Percentiles rank a stretch among this genome's conserved stretches.
Evolutionary conservation across 1,139 yeast genomes (phyloP).

Genomic region (Pichia sp.): DNA sequence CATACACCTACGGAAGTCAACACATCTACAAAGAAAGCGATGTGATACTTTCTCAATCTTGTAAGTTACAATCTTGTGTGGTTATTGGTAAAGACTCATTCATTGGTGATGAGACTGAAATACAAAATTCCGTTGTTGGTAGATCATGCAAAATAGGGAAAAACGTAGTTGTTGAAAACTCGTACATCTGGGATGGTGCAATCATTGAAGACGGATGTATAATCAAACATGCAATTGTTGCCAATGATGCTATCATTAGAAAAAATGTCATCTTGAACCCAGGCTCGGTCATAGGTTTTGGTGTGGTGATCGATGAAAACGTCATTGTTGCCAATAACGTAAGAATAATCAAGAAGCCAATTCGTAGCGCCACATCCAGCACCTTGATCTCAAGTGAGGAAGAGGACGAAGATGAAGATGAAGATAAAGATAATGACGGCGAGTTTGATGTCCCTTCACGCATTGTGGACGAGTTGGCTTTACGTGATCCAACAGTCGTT

Average conservation of each 20-base stretch:
- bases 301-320: constrained; percentile 58
- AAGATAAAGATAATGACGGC: constrained; percentile 1
- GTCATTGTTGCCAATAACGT: constrained; percentile 45
- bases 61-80: constrained; percentile 70
- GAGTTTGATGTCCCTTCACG: constrained; percentile 4
- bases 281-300: constrained; percentile 79
- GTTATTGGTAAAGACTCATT: constrained; percentile 72
- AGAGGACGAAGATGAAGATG: constrained; percentile 6
- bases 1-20: constrained; percentile 73
- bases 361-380: constrained; percentile 29
- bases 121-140: constrained; percentile 74
- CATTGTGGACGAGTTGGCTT: neutral
- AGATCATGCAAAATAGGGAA: constrained; percentile 80
- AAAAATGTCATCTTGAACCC: constrained; percentile 47
- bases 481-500: constrained; percentile 27
- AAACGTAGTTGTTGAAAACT: constrained; percentile 62
- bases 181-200: constrained; percentile 85
- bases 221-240: constrained; percentile 64
- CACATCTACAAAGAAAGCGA: constrained; percentile 83
- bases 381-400: constrained; percentile 11
- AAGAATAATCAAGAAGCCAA: constrained; percentile 48
- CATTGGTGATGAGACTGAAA: constrained; percentile 54
- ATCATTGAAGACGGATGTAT: constrained; percentile 60
- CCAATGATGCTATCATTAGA: constrained; percentile 55
- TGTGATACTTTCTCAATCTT: constrained; percentile 87